Evolutionary conservation across 129 eudicot genomes (phyloP), one percentile per base, ranked within the genome.

Genomic region (Artemisia tridentata): DNA sequence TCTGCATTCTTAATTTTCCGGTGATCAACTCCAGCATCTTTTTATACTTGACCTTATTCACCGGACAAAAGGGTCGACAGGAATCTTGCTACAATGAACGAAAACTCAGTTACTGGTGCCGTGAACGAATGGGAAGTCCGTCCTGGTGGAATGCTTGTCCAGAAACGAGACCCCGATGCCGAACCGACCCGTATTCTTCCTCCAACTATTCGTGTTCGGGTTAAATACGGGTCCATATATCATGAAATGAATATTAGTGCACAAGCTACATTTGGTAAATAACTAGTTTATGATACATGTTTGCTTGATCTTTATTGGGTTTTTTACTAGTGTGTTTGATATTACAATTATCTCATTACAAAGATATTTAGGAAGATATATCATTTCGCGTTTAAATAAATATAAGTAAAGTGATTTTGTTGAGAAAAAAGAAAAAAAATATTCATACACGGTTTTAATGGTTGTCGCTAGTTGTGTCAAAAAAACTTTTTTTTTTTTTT

Each of bases 131-230:
- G 97, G 97, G 97, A 91, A 74, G 68, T 88, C 58, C 72, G 97
- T 67, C 97, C 97, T 0, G 90, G 97, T 48, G 97, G 97, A 78
- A 91, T 91, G 97, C 53, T 91, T 78, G 97, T 91, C 1, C 97
- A 91, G 80, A 91, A 84, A 72, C 76, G 97, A 12, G 80, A 75
- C 75, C 86, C 84, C 3, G 93, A 91, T 70, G 75, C 75, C 5
- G 91, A 88, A 47, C 75, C 82, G 15, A 69, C 66, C 73, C 75
- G 82, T 7, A 56, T 73, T n/a, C 91, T 88, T 6, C 90, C 96
- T 21, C 96, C 96, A 3, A 84, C 88, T 11, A 91, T 91, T n/a
- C 77, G 93, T 4, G 96, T 91, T 49, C 93, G 97, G 72, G 97
- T 91, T 83, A 91, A 91, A 68, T 80, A 80, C 66, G 93, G 91